phyloP scores from a whole-genome alignment of 1,139 yeast species.

The Entelexis sorbosivorans region DNA sequence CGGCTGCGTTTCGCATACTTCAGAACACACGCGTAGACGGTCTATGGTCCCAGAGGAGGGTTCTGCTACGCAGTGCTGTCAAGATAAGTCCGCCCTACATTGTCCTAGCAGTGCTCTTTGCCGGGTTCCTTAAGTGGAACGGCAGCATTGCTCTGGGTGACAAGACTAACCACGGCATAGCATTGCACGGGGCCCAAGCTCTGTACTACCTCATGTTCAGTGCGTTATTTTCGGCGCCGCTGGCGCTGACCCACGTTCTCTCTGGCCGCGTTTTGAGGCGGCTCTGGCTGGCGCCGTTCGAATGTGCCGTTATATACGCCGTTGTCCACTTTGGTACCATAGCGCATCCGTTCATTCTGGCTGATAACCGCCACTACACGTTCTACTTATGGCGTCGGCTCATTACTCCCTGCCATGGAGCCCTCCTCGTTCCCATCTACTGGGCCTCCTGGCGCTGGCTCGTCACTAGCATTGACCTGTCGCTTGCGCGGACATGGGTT shows the following conservation, averaged over 20 bases:
- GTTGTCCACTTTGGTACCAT: constrained; percentile 53
- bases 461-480: constrained; percentile 9
- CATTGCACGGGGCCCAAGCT: constrained; percentile 66
- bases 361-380: constrained; percentile 90
- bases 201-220: constrained; percentile 65
- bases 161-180: constrained; percentile 66
- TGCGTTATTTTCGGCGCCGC: constrained; percentile 43
- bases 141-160: constrained; percentile 82
- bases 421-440: constrained; percentile 48
- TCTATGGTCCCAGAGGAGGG: neutral
- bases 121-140: constrained; percentile 47
- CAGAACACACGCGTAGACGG: neutral
- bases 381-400: constrained; percentile 70
- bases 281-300: constrained; percentile 22
- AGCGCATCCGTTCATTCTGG: constrained; percentile 79
- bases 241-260: constrained; percentile 11
- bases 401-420: constrained; percentile 30
- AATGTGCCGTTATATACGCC: constrained; percentile 35
- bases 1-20: constrained; percentile 27
- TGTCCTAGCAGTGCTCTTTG: constrained; percentile 44
- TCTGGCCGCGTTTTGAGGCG: neutral
- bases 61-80: neutral
- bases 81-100: constrained; percentile 40
- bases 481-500: constrained; percentile 29
- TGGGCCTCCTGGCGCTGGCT: constrained; percentile 50